These are phyloP conservation scores for Dillenia turbinata DNA, from an alignment of 164 flowering plant genomes.

Conservation along the genomic window DNA sequence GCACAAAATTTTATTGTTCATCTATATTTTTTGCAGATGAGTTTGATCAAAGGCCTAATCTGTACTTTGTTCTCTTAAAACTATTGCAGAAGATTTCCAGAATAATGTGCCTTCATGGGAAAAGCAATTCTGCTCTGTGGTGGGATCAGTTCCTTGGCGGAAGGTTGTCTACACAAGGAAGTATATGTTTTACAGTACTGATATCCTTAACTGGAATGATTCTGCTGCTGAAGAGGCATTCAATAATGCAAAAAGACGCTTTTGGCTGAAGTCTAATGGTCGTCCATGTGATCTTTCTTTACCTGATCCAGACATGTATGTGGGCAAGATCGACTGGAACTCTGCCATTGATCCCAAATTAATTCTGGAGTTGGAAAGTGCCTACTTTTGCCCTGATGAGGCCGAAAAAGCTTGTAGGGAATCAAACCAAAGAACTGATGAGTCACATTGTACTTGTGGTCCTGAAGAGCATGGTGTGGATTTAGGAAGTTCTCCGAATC, in stretches of 20 bases:
- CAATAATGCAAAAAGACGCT: conserved; percentile 51
- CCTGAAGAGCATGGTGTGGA: too few relatives aligned
- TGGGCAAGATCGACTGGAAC: conserved; percentile 62
- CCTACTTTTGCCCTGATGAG: conserved; percentile 19
- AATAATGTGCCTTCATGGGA: conserved; percentile 62
- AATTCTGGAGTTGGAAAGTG: conserved; percentile 37
- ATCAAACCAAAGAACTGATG: too few relatives aligned
- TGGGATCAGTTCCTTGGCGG: conserved; percentile 56
- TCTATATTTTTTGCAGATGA: too few relatives aligned
- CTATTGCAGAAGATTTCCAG: too few relatives aligned
- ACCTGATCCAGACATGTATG: conserved; percentile 59
- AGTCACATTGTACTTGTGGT: too few relatives aligned
- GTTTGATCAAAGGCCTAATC: too few relatives aligned
- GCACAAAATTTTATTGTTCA: too few relatives aligned
- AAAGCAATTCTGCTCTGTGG: conserved; percentile 41
- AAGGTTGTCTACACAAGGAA: conserved; percentile 45
- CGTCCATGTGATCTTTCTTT: conserved; percentile 29
- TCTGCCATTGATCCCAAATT: conserved; percentile 38
- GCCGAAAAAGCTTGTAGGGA: conserved; percentile 10
- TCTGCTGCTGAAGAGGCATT: conserved; percentile 73
- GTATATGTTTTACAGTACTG: conserved; percentile 20
- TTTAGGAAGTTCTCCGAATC: too few relatives aligned
- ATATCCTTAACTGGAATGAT: conserved; percentile 61
- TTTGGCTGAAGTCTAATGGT: conserved; percentile 49
- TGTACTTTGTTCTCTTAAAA: too few relatives aligned